Evolutionary conservation across 129 eudicot genomes (phyloP).

Genomic region (Erigeron canadensis): DNA sequence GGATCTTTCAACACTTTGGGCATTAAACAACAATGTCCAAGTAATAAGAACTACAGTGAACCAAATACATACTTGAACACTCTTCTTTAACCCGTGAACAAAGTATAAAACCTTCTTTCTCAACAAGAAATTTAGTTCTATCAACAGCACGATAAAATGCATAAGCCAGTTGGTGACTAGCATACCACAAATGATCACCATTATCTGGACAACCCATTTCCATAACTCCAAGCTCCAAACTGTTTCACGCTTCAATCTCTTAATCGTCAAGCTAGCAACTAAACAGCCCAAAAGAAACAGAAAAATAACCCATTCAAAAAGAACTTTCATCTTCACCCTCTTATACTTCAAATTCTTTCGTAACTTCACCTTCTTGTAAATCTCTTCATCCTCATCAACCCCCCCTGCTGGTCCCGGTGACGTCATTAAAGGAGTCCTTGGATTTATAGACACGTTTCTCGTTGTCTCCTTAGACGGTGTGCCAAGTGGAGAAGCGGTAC

Average conservation of each 20-base stretch:
- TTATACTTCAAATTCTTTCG: conserved; percentile 46
- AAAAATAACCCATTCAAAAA: conserved; percentile 67
- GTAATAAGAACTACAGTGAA: conserved; percentile 66
- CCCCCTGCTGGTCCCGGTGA: conserved; percentile 56
- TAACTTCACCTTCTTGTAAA: conserved; percentile 65
- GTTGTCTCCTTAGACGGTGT: conserved; percentile 34
- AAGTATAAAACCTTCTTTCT: conserved; percentile 83
- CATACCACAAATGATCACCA: conserved; percentile 73
- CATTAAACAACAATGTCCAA: conserved; percentile 60
- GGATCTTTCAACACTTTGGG: conserved; percentile 40
- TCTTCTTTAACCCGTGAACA: conserved; percentile 71
- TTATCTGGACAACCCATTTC: conserved; percentile 74
- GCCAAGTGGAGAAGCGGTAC: conserved; percentile 27
- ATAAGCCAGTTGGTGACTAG: conserved; percentile 66
- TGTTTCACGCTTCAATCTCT: conserved; percentile 19
- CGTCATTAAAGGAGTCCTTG: conserved; percentile 55
- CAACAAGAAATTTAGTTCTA: conserved; percentile 75
- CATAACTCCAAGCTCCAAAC: conserved; percentile 64
- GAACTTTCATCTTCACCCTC: conserved; percentile 52
- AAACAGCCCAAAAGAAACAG: conserved; percentile 51
- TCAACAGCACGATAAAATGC: conserved; percentile 64
- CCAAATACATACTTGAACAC: conserved; percentile 78
- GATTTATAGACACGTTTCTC: conserved; percentile 45
- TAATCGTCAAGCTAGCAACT: conserved; percentile 59
- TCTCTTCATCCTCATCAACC: conserved; percentile 72